These are phyloP conservation scores for Fusarium equiseti DNA, from an alignment of 2,329 filamentous ascomycete genomes.

Conservation along the genomic window DNA sequence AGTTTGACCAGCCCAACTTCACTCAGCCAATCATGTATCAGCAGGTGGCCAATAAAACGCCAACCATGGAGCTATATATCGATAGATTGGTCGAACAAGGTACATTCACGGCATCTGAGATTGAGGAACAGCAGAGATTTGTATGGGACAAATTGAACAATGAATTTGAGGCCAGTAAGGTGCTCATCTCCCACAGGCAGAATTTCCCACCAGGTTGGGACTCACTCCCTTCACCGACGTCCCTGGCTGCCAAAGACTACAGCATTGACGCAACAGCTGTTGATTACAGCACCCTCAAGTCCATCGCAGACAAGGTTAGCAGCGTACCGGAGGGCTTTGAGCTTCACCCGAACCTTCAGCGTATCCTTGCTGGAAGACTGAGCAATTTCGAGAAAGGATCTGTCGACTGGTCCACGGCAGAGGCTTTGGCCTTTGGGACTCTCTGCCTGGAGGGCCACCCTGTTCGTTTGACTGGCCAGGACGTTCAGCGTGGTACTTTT, in stretches of 20 bases:
- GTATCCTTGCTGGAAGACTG: slow-evolving; percentile 77
- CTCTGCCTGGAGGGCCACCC: slow-evolving; percentile 93
- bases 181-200: too few relatives aligned
- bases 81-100: slow-evolving; percentile 90
- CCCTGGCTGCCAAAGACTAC: too few relatives aligned
- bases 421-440: slow-evolving; percentile 92
- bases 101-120: slow-evolving; percentile 77
- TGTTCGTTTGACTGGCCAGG: slow-evolving; percentile 95
- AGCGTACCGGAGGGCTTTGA: slow-evolving; percentile 84
- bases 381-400: slow-evolving; percentile 78
- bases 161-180: too few relatives aligned
- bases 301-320: slow-evolving; percentile 79
- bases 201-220: too few relatives aligned
- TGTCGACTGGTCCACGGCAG: slow-evolving; percentile 97
- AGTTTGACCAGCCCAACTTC: slow-evolving; percentile 98
- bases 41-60: slow-evolving; percentile 84
- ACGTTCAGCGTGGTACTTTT: slow-evolving; percentile 99
- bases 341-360: slow-evolving; percentile 93
- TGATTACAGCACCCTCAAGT: slow-evolving; percentile 65
- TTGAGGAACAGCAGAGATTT: too few relatives aligned
- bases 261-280: slow-evolving; percentile 79
- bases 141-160: too few relatives aligned
- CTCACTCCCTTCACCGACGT: too few relatives aligned
- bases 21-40: slow-evolving; percentile 99
- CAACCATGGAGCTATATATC: slow-evolving; percentile 88